phyloP scores from a whole-genome alignment of 73 alveolate genomes.

The Paramecium bursaria region DNA sequence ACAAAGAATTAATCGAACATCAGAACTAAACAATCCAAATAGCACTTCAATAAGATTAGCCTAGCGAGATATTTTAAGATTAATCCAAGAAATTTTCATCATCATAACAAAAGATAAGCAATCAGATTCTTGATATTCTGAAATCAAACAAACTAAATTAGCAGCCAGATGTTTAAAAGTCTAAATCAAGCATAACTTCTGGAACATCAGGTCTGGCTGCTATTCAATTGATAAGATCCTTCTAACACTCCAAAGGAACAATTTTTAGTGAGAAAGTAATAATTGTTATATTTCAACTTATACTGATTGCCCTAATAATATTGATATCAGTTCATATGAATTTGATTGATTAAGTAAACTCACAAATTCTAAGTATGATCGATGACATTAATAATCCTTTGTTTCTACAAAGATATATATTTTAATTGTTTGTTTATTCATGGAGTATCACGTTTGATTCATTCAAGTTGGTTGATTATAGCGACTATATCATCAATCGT shows the following conservation, averaged over 20 bases:
- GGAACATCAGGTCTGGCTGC: conserved; percentile 57
- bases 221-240: neutral
- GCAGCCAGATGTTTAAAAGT: neutral
- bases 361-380: neutral
- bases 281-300: neutral
- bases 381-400: conserved; percentile 42
- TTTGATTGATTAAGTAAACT: neutral
- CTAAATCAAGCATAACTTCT: neutral
- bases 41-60: too few species aligned
- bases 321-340: neutral
- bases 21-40: too few species aligned
- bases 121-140: too few species aligned
- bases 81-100: too few species aligned
- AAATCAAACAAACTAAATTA: too few species aligned
- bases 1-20: too few species aligned
- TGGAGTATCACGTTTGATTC: conserved; percentile 28
- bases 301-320: neutral
- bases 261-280: neutral
- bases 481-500: neutral
- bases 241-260: conserved; percentile 1
- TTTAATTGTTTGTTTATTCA: neutral
- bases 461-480: conserved; percentile 2
- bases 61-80: too few species aligned
- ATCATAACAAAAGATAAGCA: too few species aligned
- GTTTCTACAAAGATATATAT: neutral